Base-by-base conservation (phyloP, 164 flowering plant genomes). In the Dillenia turbinata region DNA sequence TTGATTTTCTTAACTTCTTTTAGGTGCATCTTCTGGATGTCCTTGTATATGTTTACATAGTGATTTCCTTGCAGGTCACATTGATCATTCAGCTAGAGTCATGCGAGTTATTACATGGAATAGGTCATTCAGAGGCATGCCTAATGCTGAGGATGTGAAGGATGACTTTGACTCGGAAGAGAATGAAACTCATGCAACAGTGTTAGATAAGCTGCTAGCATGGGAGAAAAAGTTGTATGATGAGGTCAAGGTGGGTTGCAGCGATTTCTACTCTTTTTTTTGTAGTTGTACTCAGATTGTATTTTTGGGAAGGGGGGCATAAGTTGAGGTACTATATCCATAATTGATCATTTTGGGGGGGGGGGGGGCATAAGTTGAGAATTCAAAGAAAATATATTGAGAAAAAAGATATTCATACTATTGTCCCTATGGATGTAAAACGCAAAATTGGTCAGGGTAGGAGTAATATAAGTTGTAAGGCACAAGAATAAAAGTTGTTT, bases 101-200 rank as follows among this genome's bases (percentile, higher is more conserved):
- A 88, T 92, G 97, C 88, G 85, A 16, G 98, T 90, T 59, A 92
- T 92, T 61, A 90, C 97, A 19, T 92, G 98, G 98, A 90, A 88
- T 74, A 70, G 76, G 70, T 85, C 97, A 17, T 83, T 82, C 62
- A 83, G 61, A 63, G 83, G 86, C 40, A 56, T 76, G 22, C 71
- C 79, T 2, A 77, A 77, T 66, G 63, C 64, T 56, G 85, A 88
- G 62, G 85, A 69, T 51, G 79, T 73, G 54, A 81, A 78, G 57
- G 89, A 88, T 75, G 83, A 78, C 33, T 52, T 69, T 53, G 87
- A 85, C 63, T 62, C 75, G 12, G 96, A 85, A 53, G 93, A 90
- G 57, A 56, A 71, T 57, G 98, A 90, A 73, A 86, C 96, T 47
- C 97, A 85, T 79, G 98, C 98, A 12, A 85, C 90, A 60, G 81